A percentile compares a stretch with the other conserved stretches of the same genome.
Evolutionary conservation across 192 early-diverging fungal genomes (phyloP).

Genomic region (Mortierella claussenii): DNA sequence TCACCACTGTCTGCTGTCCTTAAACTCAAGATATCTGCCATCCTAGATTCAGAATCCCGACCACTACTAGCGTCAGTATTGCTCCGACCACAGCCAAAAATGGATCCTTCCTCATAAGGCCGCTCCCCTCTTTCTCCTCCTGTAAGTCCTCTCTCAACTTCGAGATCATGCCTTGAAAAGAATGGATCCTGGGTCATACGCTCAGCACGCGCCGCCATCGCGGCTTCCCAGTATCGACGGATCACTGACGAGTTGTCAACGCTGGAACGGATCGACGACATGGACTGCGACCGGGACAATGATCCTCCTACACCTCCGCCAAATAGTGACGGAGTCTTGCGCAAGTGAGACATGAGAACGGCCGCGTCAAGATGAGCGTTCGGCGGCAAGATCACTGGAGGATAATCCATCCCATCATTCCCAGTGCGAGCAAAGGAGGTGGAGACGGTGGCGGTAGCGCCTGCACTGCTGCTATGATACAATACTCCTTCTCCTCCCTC

Average conservation of each 20-base stretch:
- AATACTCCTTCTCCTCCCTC: too few relatives aligned
- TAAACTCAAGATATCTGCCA: conserved; percentile 46
- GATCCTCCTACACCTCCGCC: too few relatives aligned
- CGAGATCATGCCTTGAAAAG: background rate
- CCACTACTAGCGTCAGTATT: background rate
- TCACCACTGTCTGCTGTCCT: conserved; percentile 12
- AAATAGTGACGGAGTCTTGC: background rate
- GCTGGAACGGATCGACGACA: conserved; percentile 28
- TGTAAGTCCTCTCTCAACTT: background rate
- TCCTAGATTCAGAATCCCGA: conserved; percentile 43
- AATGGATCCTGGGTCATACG: background rate
- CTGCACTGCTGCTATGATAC: background rate
- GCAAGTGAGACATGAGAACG: background rate
- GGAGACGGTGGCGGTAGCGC: background rate
- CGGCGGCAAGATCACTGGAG: conserved; percentile 4
- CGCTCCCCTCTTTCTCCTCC: background rate
- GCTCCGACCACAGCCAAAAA: conserved; percentile 17
- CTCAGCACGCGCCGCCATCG: conserved; percentile 39
- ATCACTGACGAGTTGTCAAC: conserved; percentile 24
- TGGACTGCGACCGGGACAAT: background rate
- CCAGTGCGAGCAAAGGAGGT: background rate
- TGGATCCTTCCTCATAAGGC: conserved; percentile 27
- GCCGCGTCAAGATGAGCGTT: background rate
- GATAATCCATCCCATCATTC: background rate
- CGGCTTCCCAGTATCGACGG: conserved; percentile 42